phyloP scores from a whole-genome alignment of 305 asterid species.

The Withania somnifera region DNA sequence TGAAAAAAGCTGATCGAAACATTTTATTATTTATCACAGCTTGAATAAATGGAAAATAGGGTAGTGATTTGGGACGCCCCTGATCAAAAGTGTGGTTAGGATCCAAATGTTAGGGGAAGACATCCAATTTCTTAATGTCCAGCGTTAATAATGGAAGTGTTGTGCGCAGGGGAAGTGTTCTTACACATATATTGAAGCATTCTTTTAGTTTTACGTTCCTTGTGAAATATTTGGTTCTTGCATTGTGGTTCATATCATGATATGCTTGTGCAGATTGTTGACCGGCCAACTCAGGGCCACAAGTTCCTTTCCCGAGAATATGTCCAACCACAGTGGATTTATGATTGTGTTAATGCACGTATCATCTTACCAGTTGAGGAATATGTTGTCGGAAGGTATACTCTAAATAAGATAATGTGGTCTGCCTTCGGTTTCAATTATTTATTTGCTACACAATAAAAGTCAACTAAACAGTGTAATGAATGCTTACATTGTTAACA shows the following conservation, averaged over 20 bases:
- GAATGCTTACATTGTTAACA: constrained; percentile 12
- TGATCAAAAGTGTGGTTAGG: not conserved
- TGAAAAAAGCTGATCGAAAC: not conserved
- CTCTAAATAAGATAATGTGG: not conserved
- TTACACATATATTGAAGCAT: not conserved
- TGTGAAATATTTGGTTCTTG: not conserved
- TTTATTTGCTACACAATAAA: not conserved
- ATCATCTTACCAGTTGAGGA: constrained; percentile 69
- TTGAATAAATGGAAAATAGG: not conserved
- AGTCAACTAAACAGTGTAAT: not conserved
- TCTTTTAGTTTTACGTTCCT: not conserved
- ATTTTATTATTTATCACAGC: not conserved
- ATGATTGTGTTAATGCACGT: constrained; percentile 80
- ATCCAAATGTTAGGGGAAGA: not conserved
- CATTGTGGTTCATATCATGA: constrained; percentile 5
- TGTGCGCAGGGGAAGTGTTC: not conserved
- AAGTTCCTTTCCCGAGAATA: constrained; percentile 78
- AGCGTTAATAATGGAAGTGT: not conserved
- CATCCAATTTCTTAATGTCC: not conserved
- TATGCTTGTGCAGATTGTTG: constrained; percentile 64
- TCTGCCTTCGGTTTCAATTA: not conserved
- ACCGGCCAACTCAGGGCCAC: constrained; percentile 73
- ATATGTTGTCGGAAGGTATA: constrained; percentile 73
- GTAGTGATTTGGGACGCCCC: not conserved
- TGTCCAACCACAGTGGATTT: constrained; percentile 96